Base-by-base conservation (phyloP, 495 filamentous ascomycete species). In the Parathielavia hyrcaniae region DNA sequence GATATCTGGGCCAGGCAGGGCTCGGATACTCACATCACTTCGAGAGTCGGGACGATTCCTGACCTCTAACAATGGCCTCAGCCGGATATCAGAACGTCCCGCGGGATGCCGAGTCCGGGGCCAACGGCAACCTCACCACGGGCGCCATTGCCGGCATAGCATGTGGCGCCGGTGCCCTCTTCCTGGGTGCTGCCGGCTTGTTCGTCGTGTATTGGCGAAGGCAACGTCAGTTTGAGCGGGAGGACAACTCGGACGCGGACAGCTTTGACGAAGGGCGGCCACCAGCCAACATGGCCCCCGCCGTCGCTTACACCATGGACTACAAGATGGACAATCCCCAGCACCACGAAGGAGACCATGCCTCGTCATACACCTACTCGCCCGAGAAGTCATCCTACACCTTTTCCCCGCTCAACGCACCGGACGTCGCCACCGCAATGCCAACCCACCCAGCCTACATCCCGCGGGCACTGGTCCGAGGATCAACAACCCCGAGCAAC, bases 401-500 rank as follows among this genome's bases (percentile, higher is more conserved):
- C 43, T 62, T 62, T 34, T 59, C 61, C 13, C 61, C 63, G 16
- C n/a, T 60, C 34, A 54, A 45, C 57, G 55, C 57, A 44, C 59
- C 51, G 13, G 64, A 57, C 30, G 4, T 32, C 17, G 60, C 59
- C 38, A 65, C 53, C 60, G 67, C 67, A 20, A 69, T 77, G 60
- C 76, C 75, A n/a, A 69, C 73, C 6, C 76, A 78, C 50, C 75
- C 75, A 14, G 76, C 76, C n/a, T 79, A 79, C 56, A 66, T 78
- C 19, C 73, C 76, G 1, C 61, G 61, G 11, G 62, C 69, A 4
- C 47, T 71, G 16, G 72, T 74, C 39, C 66, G 75, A 2, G 67
- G 62, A 20, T 49, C 50, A 4, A 54, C 30, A 10, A 48, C 55
- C 9, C 57, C 57, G 6, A 62, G 54, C 58, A 44, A 46, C 38